These are phyloP conservation scores for Acanthamoeba sp. DNA, from an alignment of 208 protist species.

Conservation along the genomic window DNA sequence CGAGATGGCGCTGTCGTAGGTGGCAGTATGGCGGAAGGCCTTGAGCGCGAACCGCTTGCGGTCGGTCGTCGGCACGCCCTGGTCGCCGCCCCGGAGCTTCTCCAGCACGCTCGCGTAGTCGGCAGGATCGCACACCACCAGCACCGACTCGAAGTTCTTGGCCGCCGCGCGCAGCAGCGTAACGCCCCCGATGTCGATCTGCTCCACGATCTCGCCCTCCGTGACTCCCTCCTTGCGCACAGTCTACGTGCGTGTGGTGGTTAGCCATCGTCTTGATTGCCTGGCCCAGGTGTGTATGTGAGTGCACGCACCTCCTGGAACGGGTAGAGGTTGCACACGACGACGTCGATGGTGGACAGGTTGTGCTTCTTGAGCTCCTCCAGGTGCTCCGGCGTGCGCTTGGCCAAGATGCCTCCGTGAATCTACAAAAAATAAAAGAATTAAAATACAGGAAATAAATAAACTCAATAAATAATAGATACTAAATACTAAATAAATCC, in stretches of 20 bases:
- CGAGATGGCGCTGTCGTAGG: slow-evolving; percentile 87
- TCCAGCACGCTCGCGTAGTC: slow-evolving; percentile 83
- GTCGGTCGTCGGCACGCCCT: slow-evolving; percentile 70
- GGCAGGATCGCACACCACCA: slow-evolving; percentile 85
- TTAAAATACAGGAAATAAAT: background rate
- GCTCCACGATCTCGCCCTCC: slow-evolving; percentile 84
- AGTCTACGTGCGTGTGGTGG: slow-evolving; percentile 56
- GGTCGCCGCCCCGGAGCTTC: slow-evolving; percentile 20
- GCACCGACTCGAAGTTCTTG: slow-evolving; percentile 87
- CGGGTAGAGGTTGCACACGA: slow-evolving; percentile 90
- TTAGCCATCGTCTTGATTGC: too few species aligned
- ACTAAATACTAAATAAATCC: background rate
- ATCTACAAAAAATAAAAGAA: background rate
- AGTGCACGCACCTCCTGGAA: slow-evolving; percentile 81
- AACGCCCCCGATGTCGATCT: slow-evolving; percentile 90
- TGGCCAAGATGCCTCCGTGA: slow-evolving; percentile 82
- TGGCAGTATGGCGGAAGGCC: slow-evolving; percentile 86
- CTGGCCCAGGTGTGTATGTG: background rate
- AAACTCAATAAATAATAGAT: background rate
- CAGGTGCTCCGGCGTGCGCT: slow-evolving; percentile 75
- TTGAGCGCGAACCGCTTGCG: slow-evolving; percentile 81
- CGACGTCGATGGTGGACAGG: slow-evolving; percentile 84
- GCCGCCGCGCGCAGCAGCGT: slow-evolving; percentile 88
- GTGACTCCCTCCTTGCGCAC: slow-evolving; percentile 80
- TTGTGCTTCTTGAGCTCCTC: slow-evolving; percentile 79